Evolutionary conservation across 768 basidiomycete genomes (phyloP), one percentile per base, ranked within the genome.

Genomic region (Rhodosporidiobolus sp.): DNA sequence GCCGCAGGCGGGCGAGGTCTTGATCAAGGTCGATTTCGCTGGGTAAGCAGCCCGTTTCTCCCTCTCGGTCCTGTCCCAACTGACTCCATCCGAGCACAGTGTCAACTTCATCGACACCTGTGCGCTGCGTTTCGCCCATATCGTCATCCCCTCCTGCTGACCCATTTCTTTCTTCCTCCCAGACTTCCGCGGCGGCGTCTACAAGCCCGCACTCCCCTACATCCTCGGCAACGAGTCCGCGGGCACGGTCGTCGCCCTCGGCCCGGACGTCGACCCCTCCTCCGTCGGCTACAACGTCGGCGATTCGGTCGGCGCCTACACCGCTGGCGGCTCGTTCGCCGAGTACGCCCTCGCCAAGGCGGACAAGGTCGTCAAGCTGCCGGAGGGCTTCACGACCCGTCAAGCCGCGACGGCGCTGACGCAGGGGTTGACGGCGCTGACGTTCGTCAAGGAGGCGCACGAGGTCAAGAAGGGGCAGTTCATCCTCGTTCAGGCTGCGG

Each of bases 361-460:
- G 4, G 89, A 88, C 86, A 82, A 85, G 67, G 81, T 81, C 35
- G 86, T 86, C 32, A 85, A 87, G n/a, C 80, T 95, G 4, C 93
- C 92, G 0, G 84, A 84, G 12, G 79, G 80, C 14, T 67, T 77
- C 28, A 76, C 74, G 58, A 78, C 78, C 0, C 69, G 68, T 34
- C 63, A 74, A 19, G 94, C 88, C 0, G 91, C 89, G 4, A 88
- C 91, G 0, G 82, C 85, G 4, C 78, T 88, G 30, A 82, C 91
- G 12, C 92, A 94, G 78, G 91, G 88, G 32, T 75, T 94, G 62
- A 97, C 95, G 0, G 35, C 56, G 0, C 78, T 89, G 22, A 86
- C 86, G 2, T 89, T 93, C 77, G 85, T 90, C 74, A 88, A 88
- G 59, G 95, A 99, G 80, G 87, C 92, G 14, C 91, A 97, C 81